Evolutionary conservation across 148 eudicot genomes (phyloP).

Genomic region (Rhododendron simsii): DNA sequence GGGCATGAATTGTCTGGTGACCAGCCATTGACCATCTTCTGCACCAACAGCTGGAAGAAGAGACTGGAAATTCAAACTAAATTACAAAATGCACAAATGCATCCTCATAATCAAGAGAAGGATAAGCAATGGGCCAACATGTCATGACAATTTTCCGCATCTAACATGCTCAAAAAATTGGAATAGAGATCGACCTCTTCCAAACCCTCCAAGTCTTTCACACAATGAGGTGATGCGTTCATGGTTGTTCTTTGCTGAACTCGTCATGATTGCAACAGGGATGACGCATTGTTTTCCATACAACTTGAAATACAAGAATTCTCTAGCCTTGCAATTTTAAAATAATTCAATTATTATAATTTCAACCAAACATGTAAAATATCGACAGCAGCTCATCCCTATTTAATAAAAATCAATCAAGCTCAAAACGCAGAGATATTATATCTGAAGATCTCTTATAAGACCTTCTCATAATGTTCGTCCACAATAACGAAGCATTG

Average conservation of each 20-base stretch:
- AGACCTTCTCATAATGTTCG: constrained; percentile 91
- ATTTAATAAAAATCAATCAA: not conserved
- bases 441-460: constrained; percentile 97
- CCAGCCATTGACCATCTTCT: constrained; percentile 85
- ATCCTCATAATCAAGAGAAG: constrained; percentile 1
- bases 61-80: constrained; percentile 59
- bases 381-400: not conserved
- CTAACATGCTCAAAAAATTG: constrained; percentile 86
- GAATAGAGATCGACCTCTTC: constrained; percentile 83
- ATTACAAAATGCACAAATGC: constrained; percentile 15
- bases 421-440: constrained; percentile 9
- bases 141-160: constrained; percentile 9
- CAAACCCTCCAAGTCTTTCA: constrained; percentile 82
- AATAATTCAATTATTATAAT: constrained; percentile 1
- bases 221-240: constrained; percentile 69
- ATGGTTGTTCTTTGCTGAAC: constrained; percentile 91
- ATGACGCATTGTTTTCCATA: constrained; percentile 84
- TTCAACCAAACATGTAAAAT: constrained; percentile 12
- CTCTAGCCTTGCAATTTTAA: constrained; percentile 65
- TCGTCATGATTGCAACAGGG: constrained; percentile 98
- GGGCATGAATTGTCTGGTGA: constrained; percentile 63
- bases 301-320: constrained; percentile 83
- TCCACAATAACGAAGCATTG: constrained; percentile 94
- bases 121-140: not conserved
- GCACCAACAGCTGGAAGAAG: constrained; percentile 96